Base-by-base conservation (phyloP, 306 rosid species). In the Dryas alaskensis region DNA sequence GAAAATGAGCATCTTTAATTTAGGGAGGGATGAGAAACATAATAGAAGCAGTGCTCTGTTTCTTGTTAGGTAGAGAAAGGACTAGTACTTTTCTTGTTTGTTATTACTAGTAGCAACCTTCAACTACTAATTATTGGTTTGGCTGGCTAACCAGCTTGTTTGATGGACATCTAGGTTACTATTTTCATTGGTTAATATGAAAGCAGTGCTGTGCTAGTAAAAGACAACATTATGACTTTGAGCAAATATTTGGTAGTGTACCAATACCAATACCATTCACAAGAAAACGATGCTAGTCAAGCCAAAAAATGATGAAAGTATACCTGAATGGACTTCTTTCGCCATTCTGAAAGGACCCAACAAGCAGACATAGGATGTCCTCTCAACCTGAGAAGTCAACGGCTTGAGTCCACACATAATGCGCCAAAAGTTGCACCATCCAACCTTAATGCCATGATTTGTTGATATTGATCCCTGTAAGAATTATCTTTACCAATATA, bases 241-340 rank as follows among this genome's bases (percentile, higher is more conserved):
- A 13, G 6, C 72, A 57, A 37, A 19, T 10, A 52, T 65, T 54
- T 50, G 43, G 67, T 60, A 7, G 49, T 65, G 52, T 16, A 16
- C 68, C 67, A 48, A 37, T 48, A n/a, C 70, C 5, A 31, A 31
- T 2, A 31, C 37, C 37, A 31, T 31, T 31, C 37, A 31, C 37
- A 31, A 31, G 37, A 31, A 31, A 31, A 40, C 45, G 59, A 8
- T 58, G 51, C 60, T 31, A 61, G 69, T 73, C 69, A 73, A 73
- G 49, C 69, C 2, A 27, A 61, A 19, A 47, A 73, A 60, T 37
- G 47, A 61, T 47, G 69, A 48, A 16, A 60, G 8, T 8, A 13
- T 31, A 47, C 64, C 50, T 37, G 25, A 42, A 9, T 48, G 17
- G 14, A 10, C 37, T 65, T 12, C 62, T 55, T 43, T 17, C 62